Percentiles rank a stretch among this genome's conserved stretches.
Evolutionary conservation across 1,284 basidiomycete genomes (phyloP).

Genomic region (Polyporus tsugae): DNA sequence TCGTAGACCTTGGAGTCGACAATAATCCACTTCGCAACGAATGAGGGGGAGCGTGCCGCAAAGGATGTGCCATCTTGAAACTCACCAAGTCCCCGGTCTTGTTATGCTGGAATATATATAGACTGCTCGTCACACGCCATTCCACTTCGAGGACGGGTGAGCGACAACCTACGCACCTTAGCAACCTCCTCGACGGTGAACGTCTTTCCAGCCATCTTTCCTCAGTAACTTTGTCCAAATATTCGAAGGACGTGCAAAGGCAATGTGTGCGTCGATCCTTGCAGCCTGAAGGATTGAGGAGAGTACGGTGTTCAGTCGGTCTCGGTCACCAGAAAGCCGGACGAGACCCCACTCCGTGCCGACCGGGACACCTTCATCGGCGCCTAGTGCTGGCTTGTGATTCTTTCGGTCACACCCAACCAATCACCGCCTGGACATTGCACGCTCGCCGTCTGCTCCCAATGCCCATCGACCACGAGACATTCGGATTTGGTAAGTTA

Average conservation of each 20-base stretch:
- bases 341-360: neutral
- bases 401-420: neutral
- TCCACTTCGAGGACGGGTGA: neutral
- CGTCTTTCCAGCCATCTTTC: constrained; percentile 24
- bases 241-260: neutral
- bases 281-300: neutral
- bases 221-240: neutral
- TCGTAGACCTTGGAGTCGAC: constrained; percentile 77
- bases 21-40: constrained; percentile 61
- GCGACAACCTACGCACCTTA: constrained; percentile 47
- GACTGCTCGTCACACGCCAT: neutral
- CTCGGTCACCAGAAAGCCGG: neutral
- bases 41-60: neutral
- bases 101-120: constrained; percentile 65
- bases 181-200: constrained; percentile 57
- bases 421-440: neutral
- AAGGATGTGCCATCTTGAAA: constrained; percentile 12
- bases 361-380: neutral
- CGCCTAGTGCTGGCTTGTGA: neutral
- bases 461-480: neutral
- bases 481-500: neutral
- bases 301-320: neutral
- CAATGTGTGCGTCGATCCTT: neutral
- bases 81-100: constrained; percentile 74
- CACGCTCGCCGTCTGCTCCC: no score